Evolutionary conservation across 306 rosid species (phyloP).

Genomic region (Begonia fuchsioides): DNA sequence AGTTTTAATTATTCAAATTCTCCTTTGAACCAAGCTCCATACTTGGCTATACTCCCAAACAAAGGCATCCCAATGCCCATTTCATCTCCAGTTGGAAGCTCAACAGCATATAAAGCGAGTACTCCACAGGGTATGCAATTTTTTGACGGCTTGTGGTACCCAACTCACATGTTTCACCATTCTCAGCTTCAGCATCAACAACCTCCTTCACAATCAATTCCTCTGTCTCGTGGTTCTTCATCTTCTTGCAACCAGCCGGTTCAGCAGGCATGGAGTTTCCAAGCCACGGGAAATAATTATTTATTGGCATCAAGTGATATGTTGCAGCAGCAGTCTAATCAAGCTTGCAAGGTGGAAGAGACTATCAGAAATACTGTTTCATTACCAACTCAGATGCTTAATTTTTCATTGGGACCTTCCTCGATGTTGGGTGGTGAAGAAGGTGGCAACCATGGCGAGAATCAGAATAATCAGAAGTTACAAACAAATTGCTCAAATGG

Average conservation of each 20-base stretch:
- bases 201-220: too few species aligned
- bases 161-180: constrained; percentile 34
- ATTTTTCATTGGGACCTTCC: constrained; percentile 44
- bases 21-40: constrained; percentile 31
- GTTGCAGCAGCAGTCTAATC: constrained; percentile 23
- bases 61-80: constrained; percentile 40
- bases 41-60: constrained; percentile 35
- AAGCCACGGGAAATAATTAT: constrained; percentile 19
- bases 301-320: constrained; percentile 20
- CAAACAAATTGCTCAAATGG: constrained; percentile 30
- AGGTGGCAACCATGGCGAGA: constrained; percentile 29
- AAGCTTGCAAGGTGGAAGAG: constrained; percentile 26
- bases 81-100: constrained; percentile 36
- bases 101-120: constrained; percentile 25
- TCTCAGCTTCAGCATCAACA: constrained; percentile 25
- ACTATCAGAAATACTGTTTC: constrained; percentile 18
- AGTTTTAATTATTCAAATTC: constrained; percentile 28
- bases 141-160: constrained; percentile 28
- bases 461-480: constrained; percentile 12
- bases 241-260: constrained; percentile 23
- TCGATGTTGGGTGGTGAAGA: constrained; percentile 24
- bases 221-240: too few species aligned
- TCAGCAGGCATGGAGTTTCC: constrained; percentile 20
- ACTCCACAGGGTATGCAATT: constrained; percentile 34
- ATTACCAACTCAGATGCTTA: constrained; percentile 42